Evolutionary conservation across 2,329 filamentous ascomycete genomes (phyloP).

Genomic region (Fusarium pseudograminearum): DNA sequence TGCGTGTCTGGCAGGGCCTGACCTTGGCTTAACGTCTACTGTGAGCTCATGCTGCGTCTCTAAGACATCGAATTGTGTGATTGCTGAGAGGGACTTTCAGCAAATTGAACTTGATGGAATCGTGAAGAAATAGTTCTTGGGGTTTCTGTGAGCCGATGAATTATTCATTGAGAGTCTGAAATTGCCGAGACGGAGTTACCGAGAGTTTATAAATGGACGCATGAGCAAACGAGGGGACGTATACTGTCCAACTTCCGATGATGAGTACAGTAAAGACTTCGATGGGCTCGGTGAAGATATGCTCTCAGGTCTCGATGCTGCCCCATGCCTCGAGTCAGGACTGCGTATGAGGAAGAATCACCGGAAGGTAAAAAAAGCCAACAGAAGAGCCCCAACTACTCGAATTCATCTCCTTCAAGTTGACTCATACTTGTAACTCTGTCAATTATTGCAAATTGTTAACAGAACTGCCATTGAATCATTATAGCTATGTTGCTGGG

Average conservation of each 20-base stretch:
- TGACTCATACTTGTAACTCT: neutral
- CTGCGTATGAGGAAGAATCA: neutral
- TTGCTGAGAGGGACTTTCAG: neutral
- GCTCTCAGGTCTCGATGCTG: neutral
- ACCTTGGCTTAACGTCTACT: neutral
- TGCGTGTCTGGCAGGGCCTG: neutral
- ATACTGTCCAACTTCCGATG: neutral
- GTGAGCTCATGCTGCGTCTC: neutral
- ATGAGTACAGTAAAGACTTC: neutral
- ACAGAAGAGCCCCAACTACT: neutral
- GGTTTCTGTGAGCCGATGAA: neutral
- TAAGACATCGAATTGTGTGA: neutral
- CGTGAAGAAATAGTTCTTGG: neutral
- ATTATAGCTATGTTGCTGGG: neutral
- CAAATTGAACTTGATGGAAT: neutral
- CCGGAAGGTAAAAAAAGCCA: neutral
- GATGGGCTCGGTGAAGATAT: neutral
- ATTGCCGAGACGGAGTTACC: neutral
- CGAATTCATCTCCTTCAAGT: neutral
- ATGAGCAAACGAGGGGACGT: neutral
- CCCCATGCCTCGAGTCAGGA: neutral
- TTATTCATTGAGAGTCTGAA: neutral
- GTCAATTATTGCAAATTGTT: neutral
- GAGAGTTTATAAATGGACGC: neutral
- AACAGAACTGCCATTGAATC: too few relatives aligned